Evolutionary conservation across 192 early-diverging fungal genomes (phyloP).

Genomic region (Obelidium mucronatum): DNA sequence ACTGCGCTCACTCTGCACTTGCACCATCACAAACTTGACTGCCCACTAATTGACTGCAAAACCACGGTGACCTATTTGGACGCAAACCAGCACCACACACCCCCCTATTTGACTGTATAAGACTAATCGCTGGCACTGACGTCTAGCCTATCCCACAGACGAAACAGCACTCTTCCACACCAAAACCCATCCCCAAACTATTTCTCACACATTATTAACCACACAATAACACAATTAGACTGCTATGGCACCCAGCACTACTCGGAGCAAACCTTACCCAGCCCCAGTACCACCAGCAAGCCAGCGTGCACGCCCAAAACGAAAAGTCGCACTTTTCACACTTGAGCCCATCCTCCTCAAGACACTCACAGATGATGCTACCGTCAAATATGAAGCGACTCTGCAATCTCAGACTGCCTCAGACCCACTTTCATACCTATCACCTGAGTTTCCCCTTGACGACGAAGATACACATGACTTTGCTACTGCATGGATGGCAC

Average conservation of each 20-base stretch:
- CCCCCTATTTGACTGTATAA: not conserved
- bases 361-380: too few species aligned
- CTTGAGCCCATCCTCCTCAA: not conserved
- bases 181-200: not conserved
- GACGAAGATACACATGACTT: not conserved
- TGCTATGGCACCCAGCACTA: not conserved
- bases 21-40: too few species aligned
- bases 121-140: not conserved
- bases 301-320: not conserved
- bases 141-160: not conserved
- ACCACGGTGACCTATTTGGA: not conserved
- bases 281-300: not conserved
- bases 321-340: not conserved
- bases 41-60: not conserved
- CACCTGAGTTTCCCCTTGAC: not conserved
- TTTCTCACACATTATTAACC: not conserved
- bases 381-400: too few species aligned
- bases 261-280: not conserved
- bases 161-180: not conserved
- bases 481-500: not conserved
- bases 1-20: not conserved
- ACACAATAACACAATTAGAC: not conserved
- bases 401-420: not conserved
- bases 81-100: not conserved
- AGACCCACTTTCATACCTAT: not conserved